Conservation (phyloP, 768 basidiomycete genomes). For the Cyclocybe cylindracea region DNA sequence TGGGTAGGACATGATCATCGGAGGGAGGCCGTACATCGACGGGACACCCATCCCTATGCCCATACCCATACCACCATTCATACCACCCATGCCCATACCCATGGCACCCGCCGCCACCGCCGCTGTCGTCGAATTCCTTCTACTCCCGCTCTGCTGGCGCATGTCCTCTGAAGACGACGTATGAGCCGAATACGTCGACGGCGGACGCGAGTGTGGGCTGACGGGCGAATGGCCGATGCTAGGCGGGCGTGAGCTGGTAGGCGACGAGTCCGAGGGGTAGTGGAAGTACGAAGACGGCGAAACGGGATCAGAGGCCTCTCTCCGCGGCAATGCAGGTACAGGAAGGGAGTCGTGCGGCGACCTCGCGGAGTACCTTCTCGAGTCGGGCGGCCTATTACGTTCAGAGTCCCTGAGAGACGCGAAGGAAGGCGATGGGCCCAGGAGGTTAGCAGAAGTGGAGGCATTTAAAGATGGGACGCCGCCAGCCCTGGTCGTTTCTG, state of each 20-base stretch:
- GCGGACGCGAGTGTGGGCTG: slow-evolving; percentile 44
- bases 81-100: slow-evolving; percentile 2
- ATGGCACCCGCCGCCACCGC: slow-evolving; percentile 17
- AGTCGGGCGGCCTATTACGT: slow-evolving; percentile 41
- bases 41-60: slow-evolving; percentile 22
- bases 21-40: slow-evolving; percentile 7
- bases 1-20: slow-evolving; percentile 32
- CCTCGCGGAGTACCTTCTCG: slow-evolving; percentile 39
- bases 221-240: slow-evolving; percentile 39
- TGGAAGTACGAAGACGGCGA: slow-evolving; percentile 23
- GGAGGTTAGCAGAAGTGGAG: slow-evolving; percentile 26
- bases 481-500: slow-evolving; percentile 59
- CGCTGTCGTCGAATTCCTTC: slow-evolving; percentile 37
- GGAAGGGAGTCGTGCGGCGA: slow-evolving; percentile 34
- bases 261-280: slow-evolving; percentile 43
- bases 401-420: slow-evolving; percentile 40
- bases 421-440: slow-evolving; percentile 35
- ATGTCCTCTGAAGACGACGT: slow-evolving; percentile 61
- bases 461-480: slow-evolving; percentile 30
- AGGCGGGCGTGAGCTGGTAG: slow-evolving; percentile 51
- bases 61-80: slow-evolving; percentile 19
- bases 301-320: slow-evolving; percentile 47
- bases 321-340: slow-evolving; percentile 35
- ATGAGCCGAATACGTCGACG: slow-evolving; percentile 55
- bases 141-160: slow-evolving; percentile 38